These are phyloP conservation scores for Fraxinus velutina DNA, from an alignment of 305 asterid species.

Conservation along the genomic window DNA sequence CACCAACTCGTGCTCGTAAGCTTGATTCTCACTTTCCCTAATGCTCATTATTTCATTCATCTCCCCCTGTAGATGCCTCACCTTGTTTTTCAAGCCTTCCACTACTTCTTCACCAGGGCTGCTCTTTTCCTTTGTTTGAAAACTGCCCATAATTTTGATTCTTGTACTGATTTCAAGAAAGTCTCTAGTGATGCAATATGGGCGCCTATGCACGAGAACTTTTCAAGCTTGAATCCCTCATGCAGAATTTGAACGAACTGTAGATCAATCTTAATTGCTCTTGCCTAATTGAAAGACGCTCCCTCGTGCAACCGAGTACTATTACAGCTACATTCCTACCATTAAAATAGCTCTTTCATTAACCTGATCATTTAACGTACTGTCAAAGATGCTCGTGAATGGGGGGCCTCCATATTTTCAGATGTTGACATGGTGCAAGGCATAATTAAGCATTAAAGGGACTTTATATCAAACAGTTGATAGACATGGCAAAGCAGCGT, in stretches of 20 bases:
- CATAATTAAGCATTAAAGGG: neutral
- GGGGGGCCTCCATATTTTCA: constrained; percentile 25
- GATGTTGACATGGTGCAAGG: constrained; percentile 17
- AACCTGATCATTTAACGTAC: constrained; percentile 26
- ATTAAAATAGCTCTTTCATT: constrained; percentile 16
- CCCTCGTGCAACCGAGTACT: neutral
- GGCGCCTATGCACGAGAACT: neutral
- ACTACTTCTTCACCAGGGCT: constrained; percentile 37
- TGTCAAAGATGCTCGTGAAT: constrained; percentile 34
- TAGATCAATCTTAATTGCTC: neutral
- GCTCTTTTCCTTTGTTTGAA: constrained; percentile 44
- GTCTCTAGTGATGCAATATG: neutral
- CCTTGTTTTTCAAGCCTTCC: constrained; percentile 49
- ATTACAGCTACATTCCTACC: neutral
- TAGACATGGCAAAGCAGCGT: neutral
- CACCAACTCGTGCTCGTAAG: constrained; percentile 54
- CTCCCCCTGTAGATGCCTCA: constrained; percentile 50
- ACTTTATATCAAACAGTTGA: constrained; percentile 11
- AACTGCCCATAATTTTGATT: constrained; percentile 50
- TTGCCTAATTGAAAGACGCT: neutral
- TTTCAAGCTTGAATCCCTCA: neutral
- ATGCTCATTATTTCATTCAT: constrained; percentile 54
- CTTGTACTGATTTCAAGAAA: neutral
- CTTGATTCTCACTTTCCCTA: constrained; percentile 59
- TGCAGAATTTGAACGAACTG: neutral